These are phyloP conservation scores for Saposhnikovia divaricata DNA, from an alignment of 129 eudicot species.

Conservation along the genomic window DNA sequence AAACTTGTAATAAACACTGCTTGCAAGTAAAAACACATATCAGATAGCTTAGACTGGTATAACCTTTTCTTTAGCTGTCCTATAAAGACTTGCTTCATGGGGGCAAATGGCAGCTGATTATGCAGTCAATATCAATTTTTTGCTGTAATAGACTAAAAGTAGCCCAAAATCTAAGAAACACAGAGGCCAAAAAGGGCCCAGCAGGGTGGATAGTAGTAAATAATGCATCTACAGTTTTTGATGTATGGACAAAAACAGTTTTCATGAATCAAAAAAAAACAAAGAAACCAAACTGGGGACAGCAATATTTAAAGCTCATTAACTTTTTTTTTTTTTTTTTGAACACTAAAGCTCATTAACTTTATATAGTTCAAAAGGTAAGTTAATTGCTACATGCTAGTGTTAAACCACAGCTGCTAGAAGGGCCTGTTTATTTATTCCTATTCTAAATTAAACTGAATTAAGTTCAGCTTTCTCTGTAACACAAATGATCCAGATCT, in stretches of 20 bases:
- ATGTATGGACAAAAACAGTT: not conserved
- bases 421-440: not conserved
- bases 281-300: not conserved
- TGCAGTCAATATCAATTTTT: not conserved
- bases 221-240: not conserved
- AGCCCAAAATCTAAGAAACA: not conserved
- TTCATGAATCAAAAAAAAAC: not conserved
- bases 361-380: conserved; percentile 6
- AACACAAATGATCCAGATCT: not conserved
- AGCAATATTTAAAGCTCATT: conserved; percentile 9
- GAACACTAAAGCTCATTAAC: conserved; percentile 9
- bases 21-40: too few relatives aligned
- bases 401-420: not conserved
- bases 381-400: not conserved
- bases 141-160: not conserved
- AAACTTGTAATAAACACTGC: too few relatives aligned
- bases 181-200: not conserved
- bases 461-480: not conserved
- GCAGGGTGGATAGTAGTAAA: not conserved
- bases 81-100: not conserved
- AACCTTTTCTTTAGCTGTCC: not conserved
- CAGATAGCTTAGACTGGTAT: not conserved
- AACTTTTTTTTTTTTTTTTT: conserved; percentile 2
- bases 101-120: not conserved
- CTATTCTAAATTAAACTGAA: too few relatives aligned